Percentiles rank a stretch among this genome's conserved stretches.
phyloP scores from a whole-genome alignment of 352 stramenopile species.

The Phytopythium boreale region DNA sequence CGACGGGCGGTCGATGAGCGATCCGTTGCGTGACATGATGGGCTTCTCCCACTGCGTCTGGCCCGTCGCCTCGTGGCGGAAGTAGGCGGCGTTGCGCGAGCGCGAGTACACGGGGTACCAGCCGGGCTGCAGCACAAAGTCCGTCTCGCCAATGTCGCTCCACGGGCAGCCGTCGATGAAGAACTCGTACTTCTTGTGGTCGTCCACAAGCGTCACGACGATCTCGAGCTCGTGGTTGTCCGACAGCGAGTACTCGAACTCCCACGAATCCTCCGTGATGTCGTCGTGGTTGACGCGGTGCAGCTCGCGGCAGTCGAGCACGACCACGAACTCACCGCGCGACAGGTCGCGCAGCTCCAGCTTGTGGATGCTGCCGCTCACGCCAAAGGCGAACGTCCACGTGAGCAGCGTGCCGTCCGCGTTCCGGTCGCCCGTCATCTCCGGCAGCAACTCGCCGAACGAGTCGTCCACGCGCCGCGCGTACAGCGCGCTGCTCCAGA shows the following conservation, averaged over 20 bases:
- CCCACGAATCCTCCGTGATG: conserved; percentile 62
- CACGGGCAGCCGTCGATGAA: conserved; percentile 74
- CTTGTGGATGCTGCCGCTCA: conserved; percentile 72
- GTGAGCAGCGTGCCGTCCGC: conserved; percentile 42
- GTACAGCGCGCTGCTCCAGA: conserved; percentile 83
- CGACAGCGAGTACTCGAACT: conserved; percentile 69
- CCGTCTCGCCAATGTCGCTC: conserved; percentile 70
- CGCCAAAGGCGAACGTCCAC: conserved; percentile 85
- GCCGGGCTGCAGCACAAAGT: conserved; percentile 75
- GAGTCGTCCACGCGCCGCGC: conserved; percentile 65
- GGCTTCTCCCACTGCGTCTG: conserved; percentile 78
- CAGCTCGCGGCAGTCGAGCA: conserved; percentile 67
- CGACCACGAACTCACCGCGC: conserved; percentile 72
- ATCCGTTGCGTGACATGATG: conserved; percentile 49
- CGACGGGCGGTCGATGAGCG: conserved; percentile 25
- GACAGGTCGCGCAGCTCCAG: conserved; percentile 65
- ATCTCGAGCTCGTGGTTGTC: conserved; percentile 70
- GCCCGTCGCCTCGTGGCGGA: conserved; percentile 57
- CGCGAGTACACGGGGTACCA: conserved; percentile 82
- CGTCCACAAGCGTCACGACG: conserved; percentile 58
- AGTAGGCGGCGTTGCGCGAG: conserved; percentile 71
- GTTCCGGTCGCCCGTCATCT: conserved; percentile 33
- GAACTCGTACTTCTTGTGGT: conserved; percentile 70
- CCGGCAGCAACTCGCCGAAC: conserved; percentile 35
- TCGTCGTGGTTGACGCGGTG: conserved; percentile 57